These are phyloP conservation scores for Paulownia fortunei DNA, from an alignment of 257 asterid species.

Conservation along the genomic window DNA sequence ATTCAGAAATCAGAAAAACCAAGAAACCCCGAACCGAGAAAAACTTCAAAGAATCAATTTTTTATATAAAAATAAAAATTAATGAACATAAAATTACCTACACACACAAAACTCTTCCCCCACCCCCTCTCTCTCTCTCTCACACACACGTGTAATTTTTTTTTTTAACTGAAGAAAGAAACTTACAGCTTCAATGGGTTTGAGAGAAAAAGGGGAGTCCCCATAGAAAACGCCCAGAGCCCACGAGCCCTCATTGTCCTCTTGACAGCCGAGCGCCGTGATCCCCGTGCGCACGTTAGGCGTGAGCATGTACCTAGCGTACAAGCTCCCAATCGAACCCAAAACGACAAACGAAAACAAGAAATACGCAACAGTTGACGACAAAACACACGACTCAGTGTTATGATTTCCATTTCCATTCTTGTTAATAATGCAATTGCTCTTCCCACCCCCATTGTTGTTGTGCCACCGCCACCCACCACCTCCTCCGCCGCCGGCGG, in stretches of 20 bases:
- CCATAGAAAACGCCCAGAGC: conserved; percentile 88
- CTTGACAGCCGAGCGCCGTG: conserved; percentile 62
- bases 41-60: neutral
- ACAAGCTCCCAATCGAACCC: conserved; percentile 73
- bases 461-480: conserved; percentile 39
- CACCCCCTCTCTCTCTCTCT: no score
- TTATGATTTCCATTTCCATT: conserved; percentile 20
- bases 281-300: conserved; percentile 66
- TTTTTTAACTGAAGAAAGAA: neutral
- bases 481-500: conserved; percentile 31
- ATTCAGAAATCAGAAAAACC: neutral
- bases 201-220: conserved; percentile 90
- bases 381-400: conserved; percentile 35
- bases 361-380: conserved; percentile 63
- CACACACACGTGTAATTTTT: no score
- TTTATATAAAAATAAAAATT: neutral
- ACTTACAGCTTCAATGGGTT: conserved; percentile 90
- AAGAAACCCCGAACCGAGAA: neutral
- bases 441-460: conserved; percentile 30
- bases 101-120: neutral
- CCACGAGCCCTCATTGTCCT: conserved; percentile 96
- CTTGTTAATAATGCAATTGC: conserved; percentile 2
- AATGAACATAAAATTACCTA: no score
- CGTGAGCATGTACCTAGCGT: conserved; percentile 59
- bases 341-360: conserved; percentile 62